Evolutionary conservation across 352 stramenopile species (phyloP).

Genomic region (Globisporangium echinulatum): DNA sequence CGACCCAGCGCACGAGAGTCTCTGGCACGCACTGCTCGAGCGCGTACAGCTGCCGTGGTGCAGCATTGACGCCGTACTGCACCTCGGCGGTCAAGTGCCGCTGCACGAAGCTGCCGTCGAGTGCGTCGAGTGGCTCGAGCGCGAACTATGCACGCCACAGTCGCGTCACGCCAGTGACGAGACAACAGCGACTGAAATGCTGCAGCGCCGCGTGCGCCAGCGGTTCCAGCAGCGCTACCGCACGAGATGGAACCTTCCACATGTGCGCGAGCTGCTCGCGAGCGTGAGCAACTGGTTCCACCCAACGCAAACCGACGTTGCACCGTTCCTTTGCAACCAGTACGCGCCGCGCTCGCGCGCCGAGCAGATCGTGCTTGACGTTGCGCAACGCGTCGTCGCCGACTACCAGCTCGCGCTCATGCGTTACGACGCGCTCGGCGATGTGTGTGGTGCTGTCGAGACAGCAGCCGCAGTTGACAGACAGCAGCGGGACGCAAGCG

Average conservation of each 20-base stretch:
- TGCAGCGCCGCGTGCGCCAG: conserved; percentile 27
- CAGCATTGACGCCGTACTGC: conserved; percentile 61
- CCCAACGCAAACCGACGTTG: conserved; percentile 44
- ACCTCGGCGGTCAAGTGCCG: conserved; percentile 67
- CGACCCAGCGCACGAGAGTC: conserved; percentile 42
- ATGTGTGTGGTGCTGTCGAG: background rate
- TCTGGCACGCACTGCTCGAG: conserved; percentile 48
- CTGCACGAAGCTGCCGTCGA: conserved; percentile 63
- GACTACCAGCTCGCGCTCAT: conserved; percentile 58
- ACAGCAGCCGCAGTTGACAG: background rate
- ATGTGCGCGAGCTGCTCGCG: conserved; percentile 50
- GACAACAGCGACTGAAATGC: background rate
- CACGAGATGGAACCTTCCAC: conserved; percentile 57
- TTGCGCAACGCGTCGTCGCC: conserved; percentile 26
- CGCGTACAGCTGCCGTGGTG: conserved; percentile 53
- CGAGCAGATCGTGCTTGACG: conserved; percentile 26
- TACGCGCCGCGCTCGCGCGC: conserved; percentile 19
- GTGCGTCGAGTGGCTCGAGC: conserved; percentile 47
- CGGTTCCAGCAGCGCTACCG: conserved; percentile 73
- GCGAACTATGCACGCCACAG: conserved; percentile 20
- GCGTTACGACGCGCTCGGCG: conserved; percentile 3
- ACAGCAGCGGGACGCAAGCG: too few relatives aligned
- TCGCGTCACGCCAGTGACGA: background rate
- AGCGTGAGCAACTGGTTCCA: conserved; percentile 68
- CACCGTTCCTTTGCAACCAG: conserved; percentile 51